Evolutionary conservation across 2,329 filamentous ascomycete species (phyloP).

Genomic region (Aspergillus fumigatiaffinis): DNA sequence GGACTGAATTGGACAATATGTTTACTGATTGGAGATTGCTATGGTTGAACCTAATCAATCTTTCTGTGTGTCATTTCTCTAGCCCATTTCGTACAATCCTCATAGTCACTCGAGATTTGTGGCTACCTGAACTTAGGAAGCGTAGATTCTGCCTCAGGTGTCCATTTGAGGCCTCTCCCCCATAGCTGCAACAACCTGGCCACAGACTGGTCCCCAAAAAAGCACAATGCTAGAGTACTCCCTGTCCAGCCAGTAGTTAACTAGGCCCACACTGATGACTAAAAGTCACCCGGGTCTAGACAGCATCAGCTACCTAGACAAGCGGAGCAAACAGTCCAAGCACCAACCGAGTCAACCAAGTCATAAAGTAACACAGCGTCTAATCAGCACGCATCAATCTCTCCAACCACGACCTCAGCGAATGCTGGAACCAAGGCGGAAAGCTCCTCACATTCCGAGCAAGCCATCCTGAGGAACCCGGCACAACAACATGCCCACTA

Average conservation of each 20-base stretch:
- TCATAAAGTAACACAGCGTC: background rate
- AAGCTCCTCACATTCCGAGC: slow-evolving; percentile 43
- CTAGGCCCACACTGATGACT: too few relatives aligned
- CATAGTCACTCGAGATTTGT: too few relatives aligned
- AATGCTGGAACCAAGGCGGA: slow-evolving; percentile 62
- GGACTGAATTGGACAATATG: background rate
- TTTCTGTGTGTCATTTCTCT: too few relatives aligned
- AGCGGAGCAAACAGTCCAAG: background rate
- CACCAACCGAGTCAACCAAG: background rate
- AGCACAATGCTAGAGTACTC: too few relatives aligned
- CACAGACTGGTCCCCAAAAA: too few relatives aligned
- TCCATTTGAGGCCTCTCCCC: background rate
- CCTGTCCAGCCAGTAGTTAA: too few relatives aligned
- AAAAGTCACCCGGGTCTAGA: too few relatives aligned
- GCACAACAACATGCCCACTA: slow-evolving; percentile 56
- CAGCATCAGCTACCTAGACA: background rate
- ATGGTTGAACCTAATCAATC: too few relatives aligned
- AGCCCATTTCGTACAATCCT: too few relatives aligned
- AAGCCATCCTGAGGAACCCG: slow-evolving; percentile 45
- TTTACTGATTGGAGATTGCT: too few relatives aligned
- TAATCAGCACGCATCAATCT: slow-evolving; percentile 21
- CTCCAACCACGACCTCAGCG: slow-evolving; percentile 42
- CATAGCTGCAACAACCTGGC: too few relatives aligned
- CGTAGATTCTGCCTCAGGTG: background rate
- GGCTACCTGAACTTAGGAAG: too few relatives aligned